phyloP scores from a whole-genome alignment of 306 rosid genomes.

The Prinsepia uniflora region DNA sequence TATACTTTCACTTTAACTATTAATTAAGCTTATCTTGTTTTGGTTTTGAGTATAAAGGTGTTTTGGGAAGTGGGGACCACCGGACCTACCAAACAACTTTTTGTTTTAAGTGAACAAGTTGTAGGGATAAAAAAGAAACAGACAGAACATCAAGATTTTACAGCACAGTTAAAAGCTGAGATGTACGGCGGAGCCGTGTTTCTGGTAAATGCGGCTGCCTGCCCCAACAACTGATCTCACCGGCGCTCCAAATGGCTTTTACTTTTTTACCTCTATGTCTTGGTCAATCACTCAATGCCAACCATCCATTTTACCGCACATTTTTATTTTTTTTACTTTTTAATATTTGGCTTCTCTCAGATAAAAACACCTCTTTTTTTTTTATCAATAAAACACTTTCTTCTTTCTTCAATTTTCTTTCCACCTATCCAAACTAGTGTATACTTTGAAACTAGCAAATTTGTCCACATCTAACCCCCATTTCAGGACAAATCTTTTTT shows the following conservation, averaged over 20 bases:
- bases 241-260: constrained; percentile 29
- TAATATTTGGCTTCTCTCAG: background rate
- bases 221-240: constrained; percentile 3
- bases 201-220: constrained; percentile 29
- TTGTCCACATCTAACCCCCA: background rate
- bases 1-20: background rate
- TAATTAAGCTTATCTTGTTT: constrained; percentile 18
- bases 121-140: constrained; percentile 9
- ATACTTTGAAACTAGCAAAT: background rate
- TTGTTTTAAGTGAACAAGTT: constrained; percentile 12
- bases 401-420: background rate
- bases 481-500: background rate
- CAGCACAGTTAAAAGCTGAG: constrained; percentile 3
- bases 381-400: too few relatives aligned
- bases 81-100: background rate
- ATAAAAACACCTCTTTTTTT: too few relatives aligned
- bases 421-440: background rate
- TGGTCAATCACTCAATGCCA: constrained; percentile 1
- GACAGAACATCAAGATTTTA: constrained; percentile 7
- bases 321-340: background rate
- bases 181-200: constrained; percentile 16
- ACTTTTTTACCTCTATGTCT: too few relatives aligned
- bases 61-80: constrained; percentile 5
- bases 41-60: constrained; percentile 1
- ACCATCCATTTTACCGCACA: background rate